phyloP scores from a whole-genome alignment of 139 green algal genomes.

The Auxenochlorella pyrenoidosa region DNA sequence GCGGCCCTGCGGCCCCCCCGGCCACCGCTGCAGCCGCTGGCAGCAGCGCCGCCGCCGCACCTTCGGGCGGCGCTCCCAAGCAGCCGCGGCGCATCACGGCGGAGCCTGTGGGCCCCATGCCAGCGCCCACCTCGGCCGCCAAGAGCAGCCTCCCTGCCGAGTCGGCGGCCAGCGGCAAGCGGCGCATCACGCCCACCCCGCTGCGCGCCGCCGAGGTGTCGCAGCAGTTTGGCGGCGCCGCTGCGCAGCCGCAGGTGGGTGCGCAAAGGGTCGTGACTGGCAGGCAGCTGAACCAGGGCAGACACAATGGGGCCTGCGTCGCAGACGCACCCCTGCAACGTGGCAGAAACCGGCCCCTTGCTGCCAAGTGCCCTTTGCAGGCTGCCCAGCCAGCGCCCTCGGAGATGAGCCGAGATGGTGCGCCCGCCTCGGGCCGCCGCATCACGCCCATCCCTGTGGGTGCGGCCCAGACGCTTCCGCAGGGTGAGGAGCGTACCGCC shows the following conservation, averaged over 20 bases:
- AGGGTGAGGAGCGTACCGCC: neutral
- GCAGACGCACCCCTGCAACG: too few species aligned
- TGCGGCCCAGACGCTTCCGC: neutral
- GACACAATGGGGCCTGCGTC: too few species aligned
- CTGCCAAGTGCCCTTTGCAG: neutral
- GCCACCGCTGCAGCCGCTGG: neutral
- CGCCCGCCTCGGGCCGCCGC: slow-evolving; percentile 3
- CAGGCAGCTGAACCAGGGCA: too few species aligned
- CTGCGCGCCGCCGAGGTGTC: neutral
- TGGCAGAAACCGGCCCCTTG: too few species aligned
- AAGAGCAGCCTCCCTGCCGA: slow-evolving; percentile 26
- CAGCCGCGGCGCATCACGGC: neutral
- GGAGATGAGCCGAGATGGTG: slow-evolving; percentile 12
- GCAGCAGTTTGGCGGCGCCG: slow-evolving; percentile 6
- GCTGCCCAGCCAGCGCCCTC: neutral
- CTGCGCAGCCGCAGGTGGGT: neutral
- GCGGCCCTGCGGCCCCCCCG: neutral
- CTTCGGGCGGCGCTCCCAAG: neutral
- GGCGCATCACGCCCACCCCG: slow-evolving; percentile 41
- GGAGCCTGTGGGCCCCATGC: neutral
- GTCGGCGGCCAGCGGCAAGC: slow-evolving; percentile 1
- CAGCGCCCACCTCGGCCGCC: neutral
- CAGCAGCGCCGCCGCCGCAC: neutral
- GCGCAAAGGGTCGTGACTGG: neutral
- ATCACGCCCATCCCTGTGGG: slow-evolving; percentile 19